These are phyloP conservation scores for Pseudozyma thailandica DNA, from an alignment of 1,284 basidiomycete genomes.

Conservation along the genomic window DNA sequence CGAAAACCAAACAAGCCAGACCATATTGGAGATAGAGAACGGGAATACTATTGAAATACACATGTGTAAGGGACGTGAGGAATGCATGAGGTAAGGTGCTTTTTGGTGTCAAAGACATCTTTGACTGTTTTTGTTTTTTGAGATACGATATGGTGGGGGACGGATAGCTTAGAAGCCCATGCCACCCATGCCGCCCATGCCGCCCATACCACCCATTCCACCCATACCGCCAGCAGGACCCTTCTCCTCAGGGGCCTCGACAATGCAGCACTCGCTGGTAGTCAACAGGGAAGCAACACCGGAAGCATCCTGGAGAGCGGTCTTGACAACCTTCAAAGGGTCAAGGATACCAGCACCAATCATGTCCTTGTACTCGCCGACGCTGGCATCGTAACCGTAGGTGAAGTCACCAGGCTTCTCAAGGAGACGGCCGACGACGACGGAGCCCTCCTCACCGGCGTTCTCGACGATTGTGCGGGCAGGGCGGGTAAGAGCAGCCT, in stretches of 20 bases:
- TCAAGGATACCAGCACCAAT: slow-evolving; percentile 90
- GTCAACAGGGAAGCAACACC: slow-evolving; percentile 86
- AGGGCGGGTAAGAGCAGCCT: slow-evolving; percentile 80
- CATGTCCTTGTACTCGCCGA: slow-evolving; percentile 94
- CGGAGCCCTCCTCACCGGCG: slow-evolving; percentile 92
- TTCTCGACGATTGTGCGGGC: slow-evolving; percentile 91
- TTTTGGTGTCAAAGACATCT: slow-evolving; percentile 7
- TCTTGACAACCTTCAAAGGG: slow-evolving; percentile 66
- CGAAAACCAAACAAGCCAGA: slow-evolving; percentile 1
- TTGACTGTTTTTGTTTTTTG: background rate
- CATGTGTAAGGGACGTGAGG: slow-evolving; percentile 5
- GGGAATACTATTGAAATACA: slow-evolving; percentile 53
- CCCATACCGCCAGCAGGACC: slow-evolving; percentile 71
- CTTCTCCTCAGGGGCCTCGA: slow-evolving; percentile 88
- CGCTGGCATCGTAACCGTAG: slow-evolving; percentile 86
- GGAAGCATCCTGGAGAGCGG: slow-evolving; percentile 60
- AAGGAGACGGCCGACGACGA: slow-evolving; percentile 81
- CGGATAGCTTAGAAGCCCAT: slow-evolving; percentile 58
- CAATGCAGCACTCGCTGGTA: slow-evolving; percentile 91
- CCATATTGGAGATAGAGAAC: slow-evolving; percentile 2
- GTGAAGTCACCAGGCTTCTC: slow-evolving; percentile 66
- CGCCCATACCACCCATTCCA: slow-evolving; percentile 68
- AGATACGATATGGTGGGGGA: background rate
- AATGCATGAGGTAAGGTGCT: slow-evolving; percentile 5
- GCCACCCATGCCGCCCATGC: slow-evolving; percentile 68